Conservation (phyloP, 768 basidiomycete species). For the Collybiopsis luxurians region DNA sequence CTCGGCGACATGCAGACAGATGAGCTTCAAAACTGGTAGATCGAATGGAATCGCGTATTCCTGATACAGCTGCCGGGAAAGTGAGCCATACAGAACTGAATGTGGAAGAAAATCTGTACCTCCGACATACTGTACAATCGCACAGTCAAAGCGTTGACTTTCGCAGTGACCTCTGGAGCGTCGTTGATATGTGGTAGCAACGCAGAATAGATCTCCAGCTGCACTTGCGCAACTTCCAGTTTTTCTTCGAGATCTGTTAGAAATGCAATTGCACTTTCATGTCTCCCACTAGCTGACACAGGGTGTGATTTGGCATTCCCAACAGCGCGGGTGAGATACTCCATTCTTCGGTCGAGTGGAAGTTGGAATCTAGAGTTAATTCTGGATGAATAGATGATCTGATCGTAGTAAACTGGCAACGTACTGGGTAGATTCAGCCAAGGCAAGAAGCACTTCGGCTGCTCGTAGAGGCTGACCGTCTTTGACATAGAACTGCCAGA, state of each 20-base stretch:
- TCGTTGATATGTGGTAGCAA: slow-evolving; percentile 61
- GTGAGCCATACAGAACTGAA: background rate
- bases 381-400: too few relatives aligned
- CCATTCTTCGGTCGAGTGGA: slow-evolving; percentile 70
- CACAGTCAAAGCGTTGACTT: slow-evolving; percentile 56
- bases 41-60: slow-evolving; percentile 86
- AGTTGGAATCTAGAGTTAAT: slow-evolving; percentile 53
- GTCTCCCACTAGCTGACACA: slow-evolving; percentile 68
- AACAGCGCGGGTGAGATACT: slow-evolving; percentile 92
- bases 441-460: slow-evolving; percentile 75
- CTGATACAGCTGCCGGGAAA: slow-evolving; percentile 67
- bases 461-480: slow-evolving; percentile 85
- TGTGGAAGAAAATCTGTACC: slow-evolving; percentile 35
- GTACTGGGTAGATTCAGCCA: slow-evolving; percentile 85
- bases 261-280: slow-evolving; percentile 93
- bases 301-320: slow-evolving; percentile 96
- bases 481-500: slow-evolving; percentile 98
- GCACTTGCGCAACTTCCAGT: slow-evolving; percentile 94
- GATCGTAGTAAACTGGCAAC: too few relatives aligned
- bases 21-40: slow-evolving; percentile 76
- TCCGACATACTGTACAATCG: slow-evolving; percentile 80
- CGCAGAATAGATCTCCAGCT: slow-evolving; percentile 82
- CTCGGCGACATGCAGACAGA: slow-evolving; percentile 92
- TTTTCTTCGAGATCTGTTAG: slow-evolving; percentile 95
- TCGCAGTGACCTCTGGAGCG: slow-evolving; percentile 58